phyloP scores from a whole-genome alignment of 1,139 yeast species.

The Protomyces macrosporus region DNA sequence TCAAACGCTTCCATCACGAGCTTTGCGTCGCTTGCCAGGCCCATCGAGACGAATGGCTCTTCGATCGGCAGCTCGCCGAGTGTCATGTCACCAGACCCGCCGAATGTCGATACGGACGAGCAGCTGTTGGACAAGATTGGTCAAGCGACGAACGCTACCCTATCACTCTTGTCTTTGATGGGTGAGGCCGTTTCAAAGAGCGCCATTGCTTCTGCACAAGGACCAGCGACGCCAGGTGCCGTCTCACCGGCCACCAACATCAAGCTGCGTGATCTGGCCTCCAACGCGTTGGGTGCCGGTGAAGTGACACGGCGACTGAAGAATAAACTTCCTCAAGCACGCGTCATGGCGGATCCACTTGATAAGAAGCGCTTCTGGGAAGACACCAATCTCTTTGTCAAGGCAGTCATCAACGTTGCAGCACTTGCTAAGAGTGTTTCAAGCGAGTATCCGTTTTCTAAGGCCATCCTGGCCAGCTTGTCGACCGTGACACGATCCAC shows the following conservation, averaged over 20 bases:
- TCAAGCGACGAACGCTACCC: conserved; percentile 70
- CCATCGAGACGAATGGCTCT: not conserved
- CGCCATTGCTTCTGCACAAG: conserved; percentile 52
- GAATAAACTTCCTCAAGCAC: conserved; percentile 51
- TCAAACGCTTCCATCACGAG: conserved; percentile 8
- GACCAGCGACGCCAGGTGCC: conserved; percentile 30
- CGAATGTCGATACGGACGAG: conserved; percentile 59
- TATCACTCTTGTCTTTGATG: conserved; percentile 69
- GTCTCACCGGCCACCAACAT: conserved; percentile 48
- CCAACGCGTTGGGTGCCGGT: conserved; percentile 72
- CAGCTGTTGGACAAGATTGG: conserved; percentile 69
- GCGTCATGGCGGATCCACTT: conserved; percentile 44
- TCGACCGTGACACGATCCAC: conserved; percentile 30
- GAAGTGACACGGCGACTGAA: conserved; percentile 69
- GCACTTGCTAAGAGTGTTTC: conserved; percentile 29
- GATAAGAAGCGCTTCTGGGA: conserved; percentile 75
- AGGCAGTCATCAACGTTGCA: conserved; percentile 40
- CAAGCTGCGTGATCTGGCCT: conserved; percentile 71
- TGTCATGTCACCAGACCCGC: conserved; percentile 34
- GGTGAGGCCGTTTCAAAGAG: conserved; percentile 70
- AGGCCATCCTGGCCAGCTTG: conserved; percentile 27
- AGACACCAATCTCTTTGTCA: conserved; percentile 73
- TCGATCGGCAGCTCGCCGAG: conserved; percentile 3
- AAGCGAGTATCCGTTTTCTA: conserved; percentile 28
- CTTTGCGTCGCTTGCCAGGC: not conserved